These are phyloP conservation scores for Sordariomycetes sp. DNA, from an alignment of 2,329 filamentous ascomycete genomes.

Conservation along the genomic window DNA sequence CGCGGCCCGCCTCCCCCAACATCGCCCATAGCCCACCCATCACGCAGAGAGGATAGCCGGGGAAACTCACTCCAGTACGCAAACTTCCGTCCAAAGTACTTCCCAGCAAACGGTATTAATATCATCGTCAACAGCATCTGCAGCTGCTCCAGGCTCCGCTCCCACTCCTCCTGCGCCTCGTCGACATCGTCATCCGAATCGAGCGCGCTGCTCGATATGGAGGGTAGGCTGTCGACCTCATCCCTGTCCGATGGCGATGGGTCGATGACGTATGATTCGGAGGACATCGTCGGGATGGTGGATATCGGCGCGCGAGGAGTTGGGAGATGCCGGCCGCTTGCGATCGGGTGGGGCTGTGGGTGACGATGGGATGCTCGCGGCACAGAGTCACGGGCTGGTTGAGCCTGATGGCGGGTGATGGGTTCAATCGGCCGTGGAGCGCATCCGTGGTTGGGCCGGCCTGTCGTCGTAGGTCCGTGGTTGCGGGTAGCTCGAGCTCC, in stretches of 20 bases:
- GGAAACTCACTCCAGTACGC: constrained; percentile 80
- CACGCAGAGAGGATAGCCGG: not conserved
- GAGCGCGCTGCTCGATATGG: constrained; percentile 33
- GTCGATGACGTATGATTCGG: constrained; percentile 38
- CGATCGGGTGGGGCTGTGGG: not conserved
- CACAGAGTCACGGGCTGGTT: not conserved
- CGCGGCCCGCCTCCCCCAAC: not conserved
- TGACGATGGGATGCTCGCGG: not conserved
- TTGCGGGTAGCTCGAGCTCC: not conserved
- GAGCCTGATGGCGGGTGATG: not conserved
- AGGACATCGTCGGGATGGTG: constrained; percentile 8
- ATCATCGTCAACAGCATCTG: constrained; percentile 92
- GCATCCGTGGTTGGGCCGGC: not conserved
- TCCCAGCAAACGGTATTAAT: constrained; percentile 82
- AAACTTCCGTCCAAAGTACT: constrained; percentile 88
- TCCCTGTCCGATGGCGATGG: constrained; percentile 34
- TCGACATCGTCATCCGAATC: constrained; percentile 47
- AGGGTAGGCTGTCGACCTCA: constrained; percentile 52
- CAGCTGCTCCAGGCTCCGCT: constrained; percentile 83
- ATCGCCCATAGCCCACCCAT: not conserved
- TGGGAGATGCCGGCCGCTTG: not conserved
- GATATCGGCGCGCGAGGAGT: not conserved
- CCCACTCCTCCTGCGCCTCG: constrained; percentile 91
- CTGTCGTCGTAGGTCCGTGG: not conserved
- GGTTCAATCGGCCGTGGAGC: not conserved